Evolutionary conservation across 2,329 filamentous ascomycete genomes (phyloP).

Genomic region (Cordyceps javanica): DNA sequence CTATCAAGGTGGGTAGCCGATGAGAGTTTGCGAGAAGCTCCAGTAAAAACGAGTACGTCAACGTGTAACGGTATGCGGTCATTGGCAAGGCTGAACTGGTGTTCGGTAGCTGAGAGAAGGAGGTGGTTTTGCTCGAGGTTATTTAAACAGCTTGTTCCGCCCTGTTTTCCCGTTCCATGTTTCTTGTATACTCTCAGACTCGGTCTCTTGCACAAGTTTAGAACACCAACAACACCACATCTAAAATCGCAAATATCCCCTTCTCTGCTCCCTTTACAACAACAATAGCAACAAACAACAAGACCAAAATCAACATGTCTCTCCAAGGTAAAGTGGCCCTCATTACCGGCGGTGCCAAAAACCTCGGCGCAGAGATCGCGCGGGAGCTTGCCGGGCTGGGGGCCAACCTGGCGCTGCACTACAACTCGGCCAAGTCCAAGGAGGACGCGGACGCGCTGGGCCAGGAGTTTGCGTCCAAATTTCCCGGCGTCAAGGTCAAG

Average conservation of each 20-base stretch:
- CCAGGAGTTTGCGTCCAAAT: slow-evolving; percentile 28
- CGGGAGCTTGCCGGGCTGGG: slow-evolving; percentile 50
- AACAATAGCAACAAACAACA: neutral
- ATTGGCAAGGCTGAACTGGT: neutral
- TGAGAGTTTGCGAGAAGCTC: neutral
- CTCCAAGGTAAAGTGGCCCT: slow-evolving; percentile 38
- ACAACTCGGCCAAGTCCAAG: slow-evolving; percentile 36
- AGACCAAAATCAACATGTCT: slow-evolving; percentile 20
- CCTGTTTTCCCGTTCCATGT: too few relatives aligned
- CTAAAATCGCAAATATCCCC: neutral
- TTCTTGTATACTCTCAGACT: too few relatives aligned
- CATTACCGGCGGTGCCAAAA: slow-evolving; percentile 51
- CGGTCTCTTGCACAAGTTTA: neutral
- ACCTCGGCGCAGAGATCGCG: slow-evolving; percentile 54
- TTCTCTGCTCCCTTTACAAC: neutral
- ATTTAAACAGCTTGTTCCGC: neutral
- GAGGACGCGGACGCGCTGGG: slow-evolving; percentile 29
- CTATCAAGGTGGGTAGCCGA: neutral
- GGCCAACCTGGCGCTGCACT: slow-evolving; percentile 54
- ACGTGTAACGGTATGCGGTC: neutral
- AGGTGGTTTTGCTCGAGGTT: neutral
- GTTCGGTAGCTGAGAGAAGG: neutral
- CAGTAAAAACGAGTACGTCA: neutral
- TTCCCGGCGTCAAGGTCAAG: slow-evolving; percentile 26
- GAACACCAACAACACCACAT: neutral